Evolutionary conservation across 208 protist species (phyloP), one percentile per base, ranked within the genome.

Genomic region (Trypanosoma scelopori): DNA sequence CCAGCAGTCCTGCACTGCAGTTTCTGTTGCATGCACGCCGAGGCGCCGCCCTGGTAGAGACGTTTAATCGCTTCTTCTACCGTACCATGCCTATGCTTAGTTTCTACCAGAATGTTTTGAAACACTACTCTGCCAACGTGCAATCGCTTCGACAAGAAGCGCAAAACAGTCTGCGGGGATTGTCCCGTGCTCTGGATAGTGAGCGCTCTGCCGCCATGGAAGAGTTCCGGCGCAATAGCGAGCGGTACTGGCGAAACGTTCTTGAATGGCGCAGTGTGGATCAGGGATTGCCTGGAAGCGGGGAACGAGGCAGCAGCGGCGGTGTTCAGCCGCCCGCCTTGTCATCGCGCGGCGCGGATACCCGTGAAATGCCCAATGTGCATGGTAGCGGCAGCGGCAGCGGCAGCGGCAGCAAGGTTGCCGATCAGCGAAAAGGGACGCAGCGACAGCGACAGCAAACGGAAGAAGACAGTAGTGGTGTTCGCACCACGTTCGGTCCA

Each of bases 241-340:
- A 95, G 64, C 81, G 89, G 46, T 93, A 95, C 78, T 95, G 89
- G 87, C 81, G 85, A 30, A 84, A 82, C 48, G 76, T 95, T 27
- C 57, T 95, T 22, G 86, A 95, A 11, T 86, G 84, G 3, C 84
- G 84, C 48, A 74, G 66, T 50, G 37, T 55, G 1, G 83, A 92
- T 50, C 84, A 92, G 45, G 39, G 48, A 0, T 52, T 67, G 57
- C 22, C 15, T 20, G 55, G 47, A 25, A 48, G 23, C 28, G 50
- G 68, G 22, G 60, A 28, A 35, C 16, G 22, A 16, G 50, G 45
- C 22, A 49, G n/a, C 22, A 50, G 43, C 22, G 22, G 32, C 23
- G 12, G 18, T 28, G n/a, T 43, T 60, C 43, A 27, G n/a, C 6
- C 42, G 28, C 27, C 37, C 27, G n/a, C 53, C 22, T 16, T 22